Evolutionary conservation across 331 rosid species (phyloP), one percentile per base, ranked within the genome.

Genomic region (Acacia pycnantha): DNA sequence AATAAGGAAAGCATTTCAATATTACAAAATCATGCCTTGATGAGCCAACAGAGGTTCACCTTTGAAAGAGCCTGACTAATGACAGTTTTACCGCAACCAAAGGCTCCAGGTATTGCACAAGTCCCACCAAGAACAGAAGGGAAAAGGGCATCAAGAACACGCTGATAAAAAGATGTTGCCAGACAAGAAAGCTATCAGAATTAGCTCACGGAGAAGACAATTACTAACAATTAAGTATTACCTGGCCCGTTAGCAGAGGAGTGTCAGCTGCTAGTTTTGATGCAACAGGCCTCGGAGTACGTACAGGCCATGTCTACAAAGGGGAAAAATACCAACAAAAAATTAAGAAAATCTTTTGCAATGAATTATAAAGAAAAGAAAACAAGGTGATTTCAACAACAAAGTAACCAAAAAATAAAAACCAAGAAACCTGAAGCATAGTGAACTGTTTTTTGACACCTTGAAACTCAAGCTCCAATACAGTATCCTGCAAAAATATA

Each of bases 81-180:
- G 80, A 96, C 99, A 9, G 99, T 96, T 87, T 96, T 96, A 35
- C 99, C 99, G 84, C 99, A 96, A 64, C 99, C 99, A 86, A 96
- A 96, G 74, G 99, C 99, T 73, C 98, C 98, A 75, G 99, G 99
- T 16, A 96, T 96, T 87, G 99, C 99, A 90, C 99, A 96, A 56
- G 99, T 96, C 67, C 99, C 99, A 70, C 99, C 99, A 84, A 96
- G 99, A 83, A 96, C 99, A 11, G 99, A 96, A 70, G 99, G 99
- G 83, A 96, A 96, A 77, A 96, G 99, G 37, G 99, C 99, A 92
- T 96, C 99, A 89, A 96, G 98, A 91, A 92, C 98, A 61, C 99
- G 98, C 99, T 96, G 87, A 84, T 16, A 65, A 78, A 83, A 74
- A 37, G 41, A 37, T 6, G 80, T 79, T 74, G 85, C 83, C 56